Percentiles rank a stretch among this genome's conserved stretches.
These are phyloP conservation scores for Cutaneotrichosporon dermatis DNA, from an alignment of 1,284 basidiomycete genomes.

Conservation along the genomic window DNA sequence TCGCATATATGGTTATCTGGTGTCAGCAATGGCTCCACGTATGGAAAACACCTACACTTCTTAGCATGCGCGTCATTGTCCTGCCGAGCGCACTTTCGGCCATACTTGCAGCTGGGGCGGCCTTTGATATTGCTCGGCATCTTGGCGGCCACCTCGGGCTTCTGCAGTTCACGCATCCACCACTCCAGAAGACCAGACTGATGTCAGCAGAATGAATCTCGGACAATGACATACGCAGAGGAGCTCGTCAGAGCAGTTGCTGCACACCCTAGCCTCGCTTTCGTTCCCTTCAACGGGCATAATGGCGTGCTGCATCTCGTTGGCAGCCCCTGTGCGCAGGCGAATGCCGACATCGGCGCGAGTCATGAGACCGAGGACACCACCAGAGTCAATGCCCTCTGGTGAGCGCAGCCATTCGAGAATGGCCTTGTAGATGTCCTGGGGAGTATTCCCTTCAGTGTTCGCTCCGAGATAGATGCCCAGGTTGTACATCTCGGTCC, in stretches of 20 bases:
- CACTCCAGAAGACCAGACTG: slow-evolving; percentile 25
- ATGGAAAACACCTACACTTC: slow-evolving; percentile 17
- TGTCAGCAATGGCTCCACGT: neutral
- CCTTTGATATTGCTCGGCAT: slow-evolving; percentile 8
- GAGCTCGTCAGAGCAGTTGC: slow-evolving; percentile 23
- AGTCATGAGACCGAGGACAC: slow-evolving; percentile 23
- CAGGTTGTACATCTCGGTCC: slow-evolving; percentile 23
- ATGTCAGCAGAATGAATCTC: neutral
- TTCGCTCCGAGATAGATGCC: slow-evolving; percentile 11
- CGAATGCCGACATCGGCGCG: slow-evolving; percentile 22
- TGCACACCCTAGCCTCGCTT: slow-evolving; percentile 14
- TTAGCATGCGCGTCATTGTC: slow-evolving; percentile 17
- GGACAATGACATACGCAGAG: slow-evolving; percentile 14
- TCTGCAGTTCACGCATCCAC: slow-evolving; percentile 26
- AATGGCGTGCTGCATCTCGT: slow-evolving; percentile 21
- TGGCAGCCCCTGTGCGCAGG: slow-evolving; percentile 20
- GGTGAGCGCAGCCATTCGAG: slow-evolving; percentile 18
- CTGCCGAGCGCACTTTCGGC: slow-evolving; percentile 19
- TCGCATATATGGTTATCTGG: slow-evolving; percentile 26
- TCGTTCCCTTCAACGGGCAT: slow-evolving; percentile 12
- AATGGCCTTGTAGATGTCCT: slow-evolving; percentile 15
- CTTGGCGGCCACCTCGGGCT: slow-evolving; percentile 16
- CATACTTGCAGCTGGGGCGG: slow-evolving; percentile 24
- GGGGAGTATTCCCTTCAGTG: neutral
- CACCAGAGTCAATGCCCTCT: slow-evolving; percentile 18